Base-by-base conservation (phyloP, 2,329 filamentous ascomycete species). In the Onygenales sp. region DNA sequence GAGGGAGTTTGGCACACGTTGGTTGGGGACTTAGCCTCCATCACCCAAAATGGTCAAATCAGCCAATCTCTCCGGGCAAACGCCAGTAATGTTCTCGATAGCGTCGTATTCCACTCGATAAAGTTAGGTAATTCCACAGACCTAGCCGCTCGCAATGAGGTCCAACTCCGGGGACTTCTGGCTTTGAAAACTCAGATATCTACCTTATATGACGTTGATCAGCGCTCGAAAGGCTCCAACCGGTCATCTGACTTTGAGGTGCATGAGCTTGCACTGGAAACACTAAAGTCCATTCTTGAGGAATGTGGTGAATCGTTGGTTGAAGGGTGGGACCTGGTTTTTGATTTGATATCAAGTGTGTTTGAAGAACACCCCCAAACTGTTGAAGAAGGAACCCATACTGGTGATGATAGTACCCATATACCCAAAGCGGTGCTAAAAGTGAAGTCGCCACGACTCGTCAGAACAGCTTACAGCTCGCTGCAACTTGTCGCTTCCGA, bases 401-500 rank as follows among this genome's bases (percentile, higher is more conserved):
- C 67, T 5, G 65, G 66, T 10, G 13, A 55, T 31, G 52, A 43
- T 43, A 47, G 53, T 31, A 49, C 43, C 10, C 32, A 11, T 31
- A 46, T n/a, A 33, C 13, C 13, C 36, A 41, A 32, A 27, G 21
- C 14, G 8, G 59, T 59, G 27, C 58, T 65, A 33, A 58, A 63
- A 46, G 63, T 68, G 35, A 68, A 66, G 48, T 92, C 90, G 10
- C 78, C 83, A 44, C 85, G 85, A 59, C 79, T 97, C 21, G 87
- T 95, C 50, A 82, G 90, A 57, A 86, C 89, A 13, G 87, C 92
- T 0, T 98, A 98, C 67, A 86, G 83, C 58, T 95, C 91, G 2
- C 75, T 95, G 10, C 89, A 97, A 66, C 81, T 98, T 2, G 86
- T 98, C 45, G 95, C 91, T 68, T 96, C 93, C 0, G 93, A 98